Evolutionary conservation across 1,284 basidiomycete species (phyloP).

Genomic region (Quambalaria eucalypti): DNA sequence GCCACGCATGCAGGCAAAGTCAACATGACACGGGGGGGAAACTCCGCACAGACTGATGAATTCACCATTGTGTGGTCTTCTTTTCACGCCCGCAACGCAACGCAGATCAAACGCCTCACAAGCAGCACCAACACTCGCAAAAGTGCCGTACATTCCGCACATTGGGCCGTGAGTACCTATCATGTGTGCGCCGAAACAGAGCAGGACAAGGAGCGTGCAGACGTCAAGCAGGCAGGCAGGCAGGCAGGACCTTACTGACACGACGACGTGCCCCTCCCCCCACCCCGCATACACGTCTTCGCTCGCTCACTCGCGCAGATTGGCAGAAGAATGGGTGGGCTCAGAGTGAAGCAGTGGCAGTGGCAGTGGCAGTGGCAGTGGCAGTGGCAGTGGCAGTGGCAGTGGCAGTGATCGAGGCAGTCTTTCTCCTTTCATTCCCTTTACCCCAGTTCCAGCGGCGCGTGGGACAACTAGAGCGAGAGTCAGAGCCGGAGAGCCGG

Average conservation of each 20-base stretch:
- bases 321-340: neutral
- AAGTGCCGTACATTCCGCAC: neutral
- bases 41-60: too few species aligned
- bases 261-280: neutral
- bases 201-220: too few species aligned
- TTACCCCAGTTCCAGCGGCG: too few species aligned
- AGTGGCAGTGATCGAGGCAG: neutral
- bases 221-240: too few species aligned
- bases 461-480: neutral
- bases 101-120: neutral
- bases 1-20: neutral
- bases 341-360: neutral
- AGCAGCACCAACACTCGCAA: neutral
- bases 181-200: too few species aligned
- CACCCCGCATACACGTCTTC: neutral
- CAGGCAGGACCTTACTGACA: neutral
- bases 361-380: too few species aligned
- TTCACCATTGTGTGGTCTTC: neutral
- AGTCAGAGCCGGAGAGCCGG: neutral
- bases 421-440: too few species aligned
- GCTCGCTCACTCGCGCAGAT: neutral
- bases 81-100: neutral
- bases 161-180: neutral
- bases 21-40: too few species aligned
- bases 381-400: neutral